A percentile compares a stretch with the other conserved stretches of the same genome.
These are phyloP conservation scores for Puccinia polysora DNA, from an alignment of 1,284 basidiomycete species.

Conservation along the genomic window DNA sequence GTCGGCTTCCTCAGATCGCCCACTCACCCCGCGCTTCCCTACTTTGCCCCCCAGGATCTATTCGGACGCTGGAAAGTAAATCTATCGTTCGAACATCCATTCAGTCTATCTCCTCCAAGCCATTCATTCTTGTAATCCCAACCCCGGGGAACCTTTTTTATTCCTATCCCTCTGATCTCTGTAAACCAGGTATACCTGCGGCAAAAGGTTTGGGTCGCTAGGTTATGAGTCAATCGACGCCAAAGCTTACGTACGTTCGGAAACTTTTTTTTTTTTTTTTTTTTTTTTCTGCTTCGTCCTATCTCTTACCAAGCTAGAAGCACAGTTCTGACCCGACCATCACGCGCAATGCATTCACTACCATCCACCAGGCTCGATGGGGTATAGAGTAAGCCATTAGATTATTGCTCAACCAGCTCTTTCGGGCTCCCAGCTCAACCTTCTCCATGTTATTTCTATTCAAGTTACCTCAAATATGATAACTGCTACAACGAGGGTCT, in stretches of 20 bases:
- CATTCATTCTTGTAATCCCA: neutral
- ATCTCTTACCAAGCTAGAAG: neutral
- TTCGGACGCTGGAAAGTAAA: conserved; percentile 56
- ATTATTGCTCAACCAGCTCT: too few species aligned
- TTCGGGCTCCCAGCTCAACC: neutral
- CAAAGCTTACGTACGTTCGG: conserved; percentile 47
- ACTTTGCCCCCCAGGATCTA: conserved; percentile 56
- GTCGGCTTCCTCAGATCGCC: neutral
- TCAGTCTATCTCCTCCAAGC: too few species aligned
- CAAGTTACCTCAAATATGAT: conserved; percentile 38
- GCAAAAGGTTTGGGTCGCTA: conserved; percentile 56
- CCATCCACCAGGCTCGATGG: conserved; percentile 55
- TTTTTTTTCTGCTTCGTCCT: too few species aligned
- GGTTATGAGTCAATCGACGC: conserved; percentile 58
- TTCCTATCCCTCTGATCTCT: neutral
- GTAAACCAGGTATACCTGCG: conserved; percentile 54
- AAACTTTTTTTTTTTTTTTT: neutral
- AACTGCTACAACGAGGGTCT: conserved; percentile 56
- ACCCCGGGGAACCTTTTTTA: too few species aligned
- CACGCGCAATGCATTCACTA: conserved; percentile 42
- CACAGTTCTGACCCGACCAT: neutral
- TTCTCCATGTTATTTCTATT: neutral
- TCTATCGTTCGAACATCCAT: neutral
- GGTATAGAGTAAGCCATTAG: conserved; percentile 55
- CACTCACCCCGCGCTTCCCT: neutral